A percentile compares a stretch with the other conserved stretches of the same genome.
phyloP scores from a whole-genome alignment of 2,329 filamentous ascomycete species.

The Epicoccum sorghinum region DNA sequence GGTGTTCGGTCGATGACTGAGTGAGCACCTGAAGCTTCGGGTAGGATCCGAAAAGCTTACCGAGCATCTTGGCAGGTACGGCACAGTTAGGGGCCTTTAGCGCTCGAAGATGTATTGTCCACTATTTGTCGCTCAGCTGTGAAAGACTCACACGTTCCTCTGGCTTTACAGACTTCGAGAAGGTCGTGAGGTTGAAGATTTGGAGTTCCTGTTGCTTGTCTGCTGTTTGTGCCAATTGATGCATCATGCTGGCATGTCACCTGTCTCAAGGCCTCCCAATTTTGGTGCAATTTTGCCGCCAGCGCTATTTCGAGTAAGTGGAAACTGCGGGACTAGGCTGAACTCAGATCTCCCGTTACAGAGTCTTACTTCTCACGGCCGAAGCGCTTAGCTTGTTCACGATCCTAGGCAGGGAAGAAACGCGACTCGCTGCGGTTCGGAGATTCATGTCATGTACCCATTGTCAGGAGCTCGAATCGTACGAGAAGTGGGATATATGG shows the following conservation, averaged over 20 bases:
- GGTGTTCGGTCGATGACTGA: slow-evolving; percentile 6
- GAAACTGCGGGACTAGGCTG: slow-evolving; percentile 13
- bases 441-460: not conserved
- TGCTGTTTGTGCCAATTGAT: not conserved
- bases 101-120: not conserved
- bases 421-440: slow-evolving; percentile 6
- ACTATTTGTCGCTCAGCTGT: not conserved
- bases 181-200: not conserved
- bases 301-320: slow-evolving; percentile 12
- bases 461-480: not conserved
- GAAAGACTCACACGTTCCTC: not conserved
- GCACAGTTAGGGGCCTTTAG: slow-evolving; percentile 11
- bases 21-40: slow-evolving; percentile 13
- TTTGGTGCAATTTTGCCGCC: slow-evolving; percentile 13
- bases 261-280: slow-evolving; percentile 15
- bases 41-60: slow-evolving; percentile 9
- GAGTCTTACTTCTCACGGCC: slow-evolving; percentile 3
- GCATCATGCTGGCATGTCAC: not conserved
- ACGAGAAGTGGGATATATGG: not conserved
- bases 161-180: not conserved
- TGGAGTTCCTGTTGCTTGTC: not conserved
- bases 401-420: not conserved
- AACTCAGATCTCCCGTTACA: slow-evolving; percentile 16
- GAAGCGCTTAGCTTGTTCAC: slow-evolving; percentile 2
- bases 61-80: slow-evolving; percentile 16